Conservation (phyloP, 2,329 filamentous ascomycete genomes). For the Claviceps paspali region DNA sequence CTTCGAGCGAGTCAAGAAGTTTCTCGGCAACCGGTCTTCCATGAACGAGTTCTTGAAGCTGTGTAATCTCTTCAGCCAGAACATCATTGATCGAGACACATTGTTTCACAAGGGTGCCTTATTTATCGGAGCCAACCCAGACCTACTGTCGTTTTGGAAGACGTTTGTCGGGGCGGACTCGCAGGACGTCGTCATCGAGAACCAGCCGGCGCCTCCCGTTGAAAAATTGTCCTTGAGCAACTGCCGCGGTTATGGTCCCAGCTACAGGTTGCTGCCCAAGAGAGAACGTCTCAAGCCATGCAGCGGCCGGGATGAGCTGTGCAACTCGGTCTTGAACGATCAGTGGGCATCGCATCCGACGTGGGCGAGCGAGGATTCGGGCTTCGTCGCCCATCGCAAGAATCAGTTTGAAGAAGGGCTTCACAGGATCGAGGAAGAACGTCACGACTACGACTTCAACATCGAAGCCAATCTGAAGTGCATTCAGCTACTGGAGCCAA, state of each 20-base stretch:
- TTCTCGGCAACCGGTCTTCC: slow-evolving; percentile 76
- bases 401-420: slow-evolving; percentile 89
- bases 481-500: slow-evolving; percentile 88
- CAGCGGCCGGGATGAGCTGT: slow-evolving; percentile 88
- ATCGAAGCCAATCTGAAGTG: slow-evolving; percentile 92
- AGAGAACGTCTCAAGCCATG: slow-evolving; percentile 82
- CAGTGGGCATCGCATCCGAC: slow-evolving; percentile 98
- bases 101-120: slow-evolving; percentile 68
- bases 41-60: slow-evolving; percentile 96
- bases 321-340: slow-evolving; percentile 84
- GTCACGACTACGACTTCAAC: slow-evolving; percentile 96
- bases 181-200: slow-evolving; percentile 64
- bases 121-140: slow-evolving; percentile 78
- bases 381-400: slow-evolving; percentile 94
- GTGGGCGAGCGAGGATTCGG: slow-evolving; percentile 95
- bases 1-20: slow-evolving; percentile 95
- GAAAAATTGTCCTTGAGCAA: slow-evolving; percentile 88
- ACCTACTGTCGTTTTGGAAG: slow-evolving; percentile 83
- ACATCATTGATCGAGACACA: slow-evolving; percentile 74
- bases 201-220: slow-evolving; percentile 56
- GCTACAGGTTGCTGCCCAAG: slow-evolving; percentile 84
- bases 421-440: slow-evolving; percentile 92
- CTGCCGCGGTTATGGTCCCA: slow-evolving; percentile 87
- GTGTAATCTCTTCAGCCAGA: slow-evolving; percentile 87
- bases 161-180: slow-evolving; percentile 66